Evolutionary conservation across 208 protist genomes (phyloP), one percentile per base, ranked within the genome.

Genomic region (Leishmania braziliensis): DNA sequence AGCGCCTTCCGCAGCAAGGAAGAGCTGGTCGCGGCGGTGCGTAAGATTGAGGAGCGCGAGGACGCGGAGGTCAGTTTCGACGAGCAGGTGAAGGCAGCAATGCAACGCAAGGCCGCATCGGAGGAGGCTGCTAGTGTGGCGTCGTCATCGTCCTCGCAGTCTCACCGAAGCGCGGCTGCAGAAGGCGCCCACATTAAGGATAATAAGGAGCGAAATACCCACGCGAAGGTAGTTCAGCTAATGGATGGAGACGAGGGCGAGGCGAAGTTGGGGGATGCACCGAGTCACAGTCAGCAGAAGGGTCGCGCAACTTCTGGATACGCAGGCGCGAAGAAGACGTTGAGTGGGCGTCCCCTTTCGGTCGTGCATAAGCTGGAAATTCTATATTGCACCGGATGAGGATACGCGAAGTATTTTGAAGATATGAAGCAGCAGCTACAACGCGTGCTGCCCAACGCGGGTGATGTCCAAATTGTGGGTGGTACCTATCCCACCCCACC

Each of bases 351-450:
- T 5, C 62, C 43, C 23, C 5, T 10, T 63, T 36, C 60, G 14
- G 71, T 48, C 26, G 66, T 51, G 29, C 88, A 91, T 63, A 56
- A 66, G 43, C 39, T 91, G 68, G 70, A 87, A 56, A 89, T 95
- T 73, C 77, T 88, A 79, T 95, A 92, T 80, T 95, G 91, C 75
- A 93, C 87, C 48, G 91, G 91, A 63, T 95, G 91, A 93, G 91
- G 91, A 46, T 95, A 95, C 84, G 86, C 86, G 85, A 91, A 91
- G 88, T 90, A 95, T 86, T 95, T 92, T 85, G 90, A 93, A 54
- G 87, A 95, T 36, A 82, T 92, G 51, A 88, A 79, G 74, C 71
- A 84, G 50, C 70, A 91, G 68, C 74, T 95, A 72, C 71, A 83
- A 78, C 53, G 46, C 9, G 79, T 54, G 33, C 82, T 87, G 71